Base-by-base conservation (phyloP, 2,329 filamentous ascomycete genomes). In the Aureobasidium sp. region DNA sequence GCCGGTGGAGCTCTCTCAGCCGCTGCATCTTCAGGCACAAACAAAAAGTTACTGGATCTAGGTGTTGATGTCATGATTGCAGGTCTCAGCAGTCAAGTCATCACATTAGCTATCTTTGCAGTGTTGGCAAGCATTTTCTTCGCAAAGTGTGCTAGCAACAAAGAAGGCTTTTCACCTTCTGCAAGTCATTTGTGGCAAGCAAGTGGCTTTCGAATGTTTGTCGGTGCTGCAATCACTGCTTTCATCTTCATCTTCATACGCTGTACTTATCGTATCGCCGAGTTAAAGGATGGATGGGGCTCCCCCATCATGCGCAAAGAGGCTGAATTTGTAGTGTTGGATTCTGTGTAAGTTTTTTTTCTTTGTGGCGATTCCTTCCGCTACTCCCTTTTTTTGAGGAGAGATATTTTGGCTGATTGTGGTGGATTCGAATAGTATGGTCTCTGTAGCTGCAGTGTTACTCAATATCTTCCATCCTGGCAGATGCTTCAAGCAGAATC, bases 31-130 rank as follows among this genome's bases (percentile, higher is more conserved):
- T 76, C 76, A 1, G 63, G 69, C 23, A 77, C 81, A 18, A 31
- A 50, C 31, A 50, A 61, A 13, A 72, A 75, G 2, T 72, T 83
- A n/a, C 75, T 80, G 11, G 75, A 85, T 43, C 72, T 80, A 1
- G 87, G 87, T 6, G 83, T 86, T 61, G 76, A 87, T 68, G 81
- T 89, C 65, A 88, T 89, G 76, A 84, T 89, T 59, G 82, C 86
- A 0, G 88, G 88, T 71, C 83, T 90, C 48, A 80, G 83, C 3
- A 83, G 85, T 67, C 88, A 90, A 73, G 86, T 90, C 29, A 80
- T 80, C 9, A 84, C 85, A 0, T 75, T 87, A 45, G 73, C 82
- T 11, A 78, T 83, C 69, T 88, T 87, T 69, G 78, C 81, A 8
- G 69, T 71, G 47, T 73, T 83, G 31, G 76, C 79, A 4, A 68